A percentile compares a stretch with the other conserved stretches of the same genome.
Conservation (phyloP, 1,139 yeast species). For the Wickerhamiella pararugosa region DNA sequence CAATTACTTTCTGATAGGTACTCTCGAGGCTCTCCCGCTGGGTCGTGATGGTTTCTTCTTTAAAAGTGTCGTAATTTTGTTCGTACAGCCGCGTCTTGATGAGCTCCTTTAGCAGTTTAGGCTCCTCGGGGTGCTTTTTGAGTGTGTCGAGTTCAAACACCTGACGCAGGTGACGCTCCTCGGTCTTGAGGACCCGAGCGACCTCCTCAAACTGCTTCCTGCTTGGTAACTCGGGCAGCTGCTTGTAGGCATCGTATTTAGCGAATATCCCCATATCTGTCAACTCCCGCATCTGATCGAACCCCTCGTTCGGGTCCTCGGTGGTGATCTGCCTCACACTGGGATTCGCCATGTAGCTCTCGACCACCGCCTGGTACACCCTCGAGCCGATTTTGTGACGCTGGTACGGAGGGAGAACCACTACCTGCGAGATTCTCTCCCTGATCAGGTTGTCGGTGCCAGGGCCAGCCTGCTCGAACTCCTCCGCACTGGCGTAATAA, state of each 20-base stretch:
- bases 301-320: constrained; percentile 89
- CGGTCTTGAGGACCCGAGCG: constrained; percentile 42
- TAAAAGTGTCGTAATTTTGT: constrained; percentile 66
- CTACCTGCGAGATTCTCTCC: constrained; percentile 75
- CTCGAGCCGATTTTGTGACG: constrained; percentile 57
- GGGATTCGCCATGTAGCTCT: constrained; percentile 39
- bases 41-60: constrained; percentile 40
- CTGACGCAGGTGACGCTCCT: constrained; percentile 62
- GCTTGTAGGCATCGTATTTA: constrained; percentile 2
- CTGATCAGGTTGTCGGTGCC: constrained; percentile 24
- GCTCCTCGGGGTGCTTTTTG: constrained; percentile 25
- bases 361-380: constrained; percentile 43
- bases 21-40: constrained; percentile 57
- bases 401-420: constrained; percentile 63
- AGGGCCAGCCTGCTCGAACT: constrained; percentile 35
- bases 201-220: constrained; percentile 31
- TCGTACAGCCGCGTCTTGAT: constrained; percentile 36
- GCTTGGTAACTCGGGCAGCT: constrained; percentile 22
- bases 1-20: constrained; percentile 53
- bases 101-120: constrained; percentile 42
- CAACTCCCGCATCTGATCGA: constrained; percentile 81
- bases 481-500: constrained; percentile 44
- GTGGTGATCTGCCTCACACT: constrained; percentile 64
- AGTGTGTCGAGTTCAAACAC: constrained; percentile 62
- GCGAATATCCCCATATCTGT: constrained; percentile 40